These are phyloP conservation scores for Taphrina betulina DNA, from an alignment of 1,139 yeast species.

Conservation along the genomic window DNA sequence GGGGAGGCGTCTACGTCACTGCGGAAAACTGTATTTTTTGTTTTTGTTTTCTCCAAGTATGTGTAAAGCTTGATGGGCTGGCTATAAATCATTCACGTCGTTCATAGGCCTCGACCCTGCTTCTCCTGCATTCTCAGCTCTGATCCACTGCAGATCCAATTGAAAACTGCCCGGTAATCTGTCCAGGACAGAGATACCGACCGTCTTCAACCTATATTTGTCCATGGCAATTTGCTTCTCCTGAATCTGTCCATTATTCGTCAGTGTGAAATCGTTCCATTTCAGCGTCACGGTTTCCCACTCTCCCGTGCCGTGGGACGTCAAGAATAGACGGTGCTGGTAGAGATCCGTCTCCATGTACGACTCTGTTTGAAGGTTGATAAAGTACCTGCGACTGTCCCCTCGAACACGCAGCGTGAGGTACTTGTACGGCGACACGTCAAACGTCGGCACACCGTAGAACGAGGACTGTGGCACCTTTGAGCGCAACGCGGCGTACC, in stretches of 20 bases:
- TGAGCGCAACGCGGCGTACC: conserved; percentile 86
- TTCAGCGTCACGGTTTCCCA: conserved; percentile 55
- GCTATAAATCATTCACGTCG: conserved; percentile 2
- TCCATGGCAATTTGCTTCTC: conserved; percentile 62
- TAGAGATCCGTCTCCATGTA: conserved; percentile 69
- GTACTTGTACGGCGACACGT: conserved; percentile 60
- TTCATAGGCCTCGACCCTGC: not conserved
- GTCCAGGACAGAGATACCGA: conserved; percentile 79
- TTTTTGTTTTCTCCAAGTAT: too few species aligned
- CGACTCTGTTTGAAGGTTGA: conserved; percentile 71
- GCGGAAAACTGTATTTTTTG: too few species aligned
- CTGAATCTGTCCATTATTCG: conserved; percentile 79
- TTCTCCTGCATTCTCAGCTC: conserved; percentile 46
- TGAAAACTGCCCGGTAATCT: conserved; percentile 75
- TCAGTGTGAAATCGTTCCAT: conserved; percentile 72
- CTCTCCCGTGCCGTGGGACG: conserved; percentile 58
- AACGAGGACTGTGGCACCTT: conserved; percentile 50
- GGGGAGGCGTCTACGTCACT: too few species aligned
- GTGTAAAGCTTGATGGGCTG: too few species aligned
- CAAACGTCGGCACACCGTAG: conserved; percentile 49
- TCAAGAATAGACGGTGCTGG: conserved; percentile 75
- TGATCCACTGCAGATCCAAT: conserved; percentile 69
- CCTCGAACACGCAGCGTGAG: conserved; percentile 71
- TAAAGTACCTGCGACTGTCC: conserved; percentile 70
- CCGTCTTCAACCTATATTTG: conserved; percentile 63